A percentile compares a stretch with the other conserved stretches of the same genome.
Conservation (phyloP, 805 yeast genomes). For the Spathaspora passalidarum region DNA sequence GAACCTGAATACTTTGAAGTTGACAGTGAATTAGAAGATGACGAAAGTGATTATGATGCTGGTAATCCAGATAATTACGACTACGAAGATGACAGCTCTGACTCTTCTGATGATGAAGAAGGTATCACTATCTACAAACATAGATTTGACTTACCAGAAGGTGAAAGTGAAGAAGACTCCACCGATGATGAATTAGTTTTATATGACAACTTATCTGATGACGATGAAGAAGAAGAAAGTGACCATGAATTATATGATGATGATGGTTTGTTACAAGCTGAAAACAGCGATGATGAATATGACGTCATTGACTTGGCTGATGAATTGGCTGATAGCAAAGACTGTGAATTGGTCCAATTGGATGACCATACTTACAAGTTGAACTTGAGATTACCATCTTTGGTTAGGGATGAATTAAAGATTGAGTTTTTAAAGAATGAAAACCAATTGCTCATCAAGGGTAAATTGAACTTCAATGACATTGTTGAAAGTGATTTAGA, state of each 20-base stretch:
- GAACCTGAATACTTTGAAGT: constrained; percentile 28
- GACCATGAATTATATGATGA: constrained; percentile 11
- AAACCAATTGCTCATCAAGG: constrained; percentile 39
- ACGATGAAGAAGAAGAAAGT: constrained; percentile 14
- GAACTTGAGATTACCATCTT: constrained; percentile 39
- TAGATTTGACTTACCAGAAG: constrained; percentile 36
- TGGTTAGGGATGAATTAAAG: constrained; percentile 38
- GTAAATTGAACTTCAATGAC: constrained; percentile 34
- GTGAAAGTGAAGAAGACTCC: constrained; percentile 30
- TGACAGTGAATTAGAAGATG: constrained; percentile 28
- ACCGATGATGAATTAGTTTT: constrained; percentile 27
- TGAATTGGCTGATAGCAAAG: constrained; percentile 42
- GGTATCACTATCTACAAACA: constrained; percentile 43
- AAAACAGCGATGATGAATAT: constrained; percentile 30
- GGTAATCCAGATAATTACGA: constrained; percentile 22
- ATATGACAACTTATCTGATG: constrained; percentile 17
- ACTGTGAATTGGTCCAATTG: constrained; percentile 39
- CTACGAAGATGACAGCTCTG: constrained; percentile 16
- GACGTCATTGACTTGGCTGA: constrained; percentile 39
- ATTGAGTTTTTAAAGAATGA: constrained; percentile 37
- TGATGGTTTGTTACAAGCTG: constrained; percentile 23
- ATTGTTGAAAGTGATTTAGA: constrained; percentile 18
- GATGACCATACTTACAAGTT: constrained; percentile 39
- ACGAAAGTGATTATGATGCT: constrained; percentile 15
- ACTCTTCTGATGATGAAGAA: constrained; percentile 34